phyloP scores from a whole-genome alignment of 1,284 basidiomycete genomes.

The Ceratorhiza oryzae-sativae region DNA sequence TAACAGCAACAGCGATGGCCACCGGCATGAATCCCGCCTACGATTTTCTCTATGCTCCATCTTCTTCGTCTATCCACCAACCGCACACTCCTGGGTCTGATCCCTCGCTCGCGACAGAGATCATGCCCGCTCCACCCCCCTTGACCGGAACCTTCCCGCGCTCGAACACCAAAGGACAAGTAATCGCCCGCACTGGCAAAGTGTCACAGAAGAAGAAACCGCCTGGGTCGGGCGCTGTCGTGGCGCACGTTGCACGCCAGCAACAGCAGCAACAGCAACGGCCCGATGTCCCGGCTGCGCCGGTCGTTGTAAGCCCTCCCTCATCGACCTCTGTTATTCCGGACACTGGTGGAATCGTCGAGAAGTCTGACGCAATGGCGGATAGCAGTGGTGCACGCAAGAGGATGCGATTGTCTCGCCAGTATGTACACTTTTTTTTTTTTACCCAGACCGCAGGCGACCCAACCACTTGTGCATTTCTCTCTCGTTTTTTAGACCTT shows the following conservation, averaged over 20 bases:
- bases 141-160: slow-evolving; percentile 33
- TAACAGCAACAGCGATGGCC: slow-evolving; percentile 18
- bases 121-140: slow-evolving; percentile 44
- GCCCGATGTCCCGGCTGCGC: background rate
- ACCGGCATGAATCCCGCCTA: slow-evolving; percentile 37
- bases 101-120: slow-evolving; percentile 44
- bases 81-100: slow-evolving; percentile 40
- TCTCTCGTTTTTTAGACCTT: slow-evolving; percentile 13
- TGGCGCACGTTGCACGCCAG: background rate
- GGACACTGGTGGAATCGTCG: background rate
- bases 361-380: background rate
- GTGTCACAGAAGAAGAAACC: slow-evolving; percentile 12
- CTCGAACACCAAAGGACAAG: slow-evolving; percentile 39
- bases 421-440: slow-evolving; percentile 11
- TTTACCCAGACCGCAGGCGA: background rate
- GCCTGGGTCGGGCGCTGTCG: slow-evolving; percentile 6
- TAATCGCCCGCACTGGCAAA: slow-evolving; percentile 18
- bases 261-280: background rate
- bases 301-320: background rate
- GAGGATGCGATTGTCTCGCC: slow-evolving; percentile 26
- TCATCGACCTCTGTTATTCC: background rate
- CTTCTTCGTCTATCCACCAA: slow-evolving; percentile 36
- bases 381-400: slow-evolving; percentile 30
- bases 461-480: background rate
- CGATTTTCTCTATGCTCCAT: slow-evolving; percentile 30